phyloP scores from a whole-genome alignment of 2,329 filamentous ascomycete species.

The Keithomyces neogunnii region DNA sequence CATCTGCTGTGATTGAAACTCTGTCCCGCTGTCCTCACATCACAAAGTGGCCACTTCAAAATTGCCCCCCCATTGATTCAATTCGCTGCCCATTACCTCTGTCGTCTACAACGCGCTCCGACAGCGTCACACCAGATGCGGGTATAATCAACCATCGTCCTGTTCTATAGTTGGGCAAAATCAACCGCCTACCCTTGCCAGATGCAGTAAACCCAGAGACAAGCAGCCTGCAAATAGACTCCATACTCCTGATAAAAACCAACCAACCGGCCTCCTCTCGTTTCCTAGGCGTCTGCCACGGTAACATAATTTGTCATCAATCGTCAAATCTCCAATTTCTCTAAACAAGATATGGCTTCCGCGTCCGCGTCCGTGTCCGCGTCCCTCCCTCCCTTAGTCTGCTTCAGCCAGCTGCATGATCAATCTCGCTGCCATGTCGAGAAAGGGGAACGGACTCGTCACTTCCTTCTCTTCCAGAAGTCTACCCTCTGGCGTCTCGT shows the following conservation, averaged over 20 bases:
- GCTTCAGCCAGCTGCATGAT: conserved; percentile 89
- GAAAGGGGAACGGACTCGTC: conserved; percentile 88
- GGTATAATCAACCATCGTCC: background rate
- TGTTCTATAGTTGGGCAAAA: background rate
- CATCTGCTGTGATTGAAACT: too few relatives aligned
- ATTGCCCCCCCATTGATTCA: too few relatives aligned
- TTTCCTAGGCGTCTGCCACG: background rate
- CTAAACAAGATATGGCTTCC: background rate
- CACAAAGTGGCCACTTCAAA: too few relatives aligned
- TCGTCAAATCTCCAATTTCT: background rate
- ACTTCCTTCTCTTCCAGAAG: conserved; percentile 87
- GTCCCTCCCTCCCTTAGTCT: conserved; percentile 34
- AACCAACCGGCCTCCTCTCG: background rate
- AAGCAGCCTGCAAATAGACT: background rate
- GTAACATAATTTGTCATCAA: background rate
- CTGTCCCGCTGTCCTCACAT: too few relatives aligned
- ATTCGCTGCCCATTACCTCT: too few relatives aligned
- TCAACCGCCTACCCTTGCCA: background rate
- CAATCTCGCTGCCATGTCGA: conserved; percentile 84
- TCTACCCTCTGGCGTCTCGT: conserved; percentile 71
- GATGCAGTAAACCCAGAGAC: background rate
- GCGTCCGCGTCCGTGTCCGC: background rate
- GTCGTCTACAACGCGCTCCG: background rate
- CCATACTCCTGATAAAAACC: background rate
- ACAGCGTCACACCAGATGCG: background rate